Percentiles rank a stretch among this genome's conserved stretches.
Conservation (phyloP, 345 rosid genomes). For the Eucalyptus polyanthemos region DNA sequence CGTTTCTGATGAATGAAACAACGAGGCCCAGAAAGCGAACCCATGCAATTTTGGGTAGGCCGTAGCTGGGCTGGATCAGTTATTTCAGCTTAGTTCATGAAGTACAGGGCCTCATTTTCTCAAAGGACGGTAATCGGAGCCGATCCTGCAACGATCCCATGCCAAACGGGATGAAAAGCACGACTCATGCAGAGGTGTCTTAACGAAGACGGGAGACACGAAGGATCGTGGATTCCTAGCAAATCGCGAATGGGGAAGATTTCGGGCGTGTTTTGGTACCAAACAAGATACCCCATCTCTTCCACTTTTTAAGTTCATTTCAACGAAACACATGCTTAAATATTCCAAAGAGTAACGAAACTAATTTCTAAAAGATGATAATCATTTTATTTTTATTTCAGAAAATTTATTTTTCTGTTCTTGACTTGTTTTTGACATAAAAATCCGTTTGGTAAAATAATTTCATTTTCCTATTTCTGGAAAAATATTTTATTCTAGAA, state of each 20-base stretch:
- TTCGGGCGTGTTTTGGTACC: neutral
- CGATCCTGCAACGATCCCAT: neutral
- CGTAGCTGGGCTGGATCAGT: neutral
- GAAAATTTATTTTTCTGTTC: too few species aligned
- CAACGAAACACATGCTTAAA: too few species aligned
- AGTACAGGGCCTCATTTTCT: neutral
- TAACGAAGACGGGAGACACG: neutral
- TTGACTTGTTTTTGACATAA: rapidly evolving
- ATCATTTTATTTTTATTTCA: too few species aligned
- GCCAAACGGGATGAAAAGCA: neutral
- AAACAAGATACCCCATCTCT: neutral
- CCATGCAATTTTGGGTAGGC: neutral
- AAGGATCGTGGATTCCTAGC: neutral
- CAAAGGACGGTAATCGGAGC: neutral
- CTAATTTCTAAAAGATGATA: rapidly evolving
- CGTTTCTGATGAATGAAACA: neutral
- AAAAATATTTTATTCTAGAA: too few species aligned
- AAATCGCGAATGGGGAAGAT: neutral
- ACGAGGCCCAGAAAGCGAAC: neutral
- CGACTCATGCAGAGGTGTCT: neutral
- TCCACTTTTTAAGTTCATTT: too few species aligned
- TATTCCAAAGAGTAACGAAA: too few species aligned
- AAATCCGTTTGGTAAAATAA: too few species aligned
- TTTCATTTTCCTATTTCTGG: rapidly evolving
- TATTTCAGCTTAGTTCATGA: neutral